Base-by-base conservation (phyloP, 805 yeast genomes). In the Starmerella gropengiesseri region DNA sequence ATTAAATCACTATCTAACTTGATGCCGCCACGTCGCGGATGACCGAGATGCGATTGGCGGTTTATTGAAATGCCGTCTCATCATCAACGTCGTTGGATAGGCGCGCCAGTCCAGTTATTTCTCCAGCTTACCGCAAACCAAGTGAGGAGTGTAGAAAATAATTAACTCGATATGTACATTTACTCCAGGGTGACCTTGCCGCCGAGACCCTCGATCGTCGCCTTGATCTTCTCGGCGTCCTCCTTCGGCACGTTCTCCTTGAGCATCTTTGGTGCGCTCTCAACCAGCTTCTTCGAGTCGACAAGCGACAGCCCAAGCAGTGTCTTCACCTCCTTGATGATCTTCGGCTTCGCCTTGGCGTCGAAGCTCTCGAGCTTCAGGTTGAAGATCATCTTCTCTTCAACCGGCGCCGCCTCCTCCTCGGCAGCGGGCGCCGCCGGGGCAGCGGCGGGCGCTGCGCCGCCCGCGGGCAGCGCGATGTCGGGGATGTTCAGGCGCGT, bases 221-320 rank as follows among this genome's bases (percentile, higher is more conserved):
- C 71, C 72, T 91, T 89, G 62, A 91, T 81, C 74, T 87, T 86
- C 59, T 89, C 96, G 53, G 97, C 97, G 58, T 91, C 99, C 61
- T 84, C 99, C 73, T 91, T 91, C 49, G 94, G 80, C 48, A 91
- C 86, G 57, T 86, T 85, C 57, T 91, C 99, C 70, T 91, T 91
- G 64, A 91, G 71, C 35, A 82, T 71, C 73, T 91, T 91, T 56
- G 99, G 99, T 49, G 99, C 97, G 57, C 85, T 68, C 71, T 91
- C 99, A 45, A 91, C 99, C 54, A 91, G 83, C 70, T 91, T 91
- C 78, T 91, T 91, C 49, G 96, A 83, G 63, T 91, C 97, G 48
- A 91, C 98, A 55, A 91, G 73, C 6, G 95, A 84, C 57, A 91
- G 72, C 13, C 95, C 95, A 58, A 91, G 73, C 60, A 89, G 69